Evolutionary conservation across 2,329 filamentous ascomycete genomes (phyloP), one percentile per base, ranked within the genome.

Genomic region (Penicillium sp.): DNA sequence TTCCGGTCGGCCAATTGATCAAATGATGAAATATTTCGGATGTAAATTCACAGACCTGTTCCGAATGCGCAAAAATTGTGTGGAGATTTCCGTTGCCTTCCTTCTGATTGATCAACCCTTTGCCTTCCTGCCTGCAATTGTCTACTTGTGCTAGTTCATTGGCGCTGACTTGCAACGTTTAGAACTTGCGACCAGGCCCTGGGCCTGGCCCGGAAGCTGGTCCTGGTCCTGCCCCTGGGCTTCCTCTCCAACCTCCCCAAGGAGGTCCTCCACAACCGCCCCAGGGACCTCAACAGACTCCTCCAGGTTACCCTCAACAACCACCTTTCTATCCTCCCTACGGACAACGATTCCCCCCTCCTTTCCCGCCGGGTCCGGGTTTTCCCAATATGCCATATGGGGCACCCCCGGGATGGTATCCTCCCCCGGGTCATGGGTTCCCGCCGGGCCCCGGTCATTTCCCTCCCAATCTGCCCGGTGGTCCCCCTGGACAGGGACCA

Each of bases 51-150:
- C 70, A 76, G 74, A 78, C 75, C 73, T 77, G 78, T 76, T 80
- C 82, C 83, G 84, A 83, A 83, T 84, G 87, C 87, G 88, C 88
- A 94, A 87, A 74, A 83, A 73, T 76, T 77, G 73, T 95, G 89
- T 94, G 82, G 89, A 95, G 70, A 79, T 82, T 84, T 95, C 89
- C 88, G 89, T 95, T 95, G 89, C 88, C 89, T 95, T 95, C 89
- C 89, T 95, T 95, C 88, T 95, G 88, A 95, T 80, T 36, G 54
- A 62, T 53, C 54, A 52, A 47, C 42, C 35, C 37, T 31, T 31
- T 37, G 28, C 36, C 30, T 37, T 32, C 14, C 9, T 39, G 12
- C 25, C 14, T 32, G n/a, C 12, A 12, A 22, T 41, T 35, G 22
- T 27, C 30, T 9, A 33, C 23, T 32, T 10, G 27, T 28, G 13